Conservation (phyloP, 495 filamentous ascomycete species). For the Polyplosphaeria fusca region DNA sequence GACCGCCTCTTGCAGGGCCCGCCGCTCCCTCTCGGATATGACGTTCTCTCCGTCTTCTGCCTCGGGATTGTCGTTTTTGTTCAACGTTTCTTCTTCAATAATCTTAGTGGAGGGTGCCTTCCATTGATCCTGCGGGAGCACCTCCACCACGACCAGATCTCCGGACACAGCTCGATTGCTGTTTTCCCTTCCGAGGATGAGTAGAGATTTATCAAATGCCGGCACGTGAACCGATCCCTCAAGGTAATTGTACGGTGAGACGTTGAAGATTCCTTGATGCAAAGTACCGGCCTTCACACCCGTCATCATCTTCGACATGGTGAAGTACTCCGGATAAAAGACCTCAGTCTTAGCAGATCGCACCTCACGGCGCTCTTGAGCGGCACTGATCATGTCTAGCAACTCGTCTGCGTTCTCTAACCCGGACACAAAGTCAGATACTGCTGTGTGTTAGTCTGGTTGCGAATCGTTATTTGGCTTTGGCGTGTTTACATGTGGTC, state of each 20-base stretch:
- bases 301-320: constrained; percentile 92
- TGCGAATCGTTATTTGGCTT: too few relatives aligned
- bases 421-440: constrained; percentile 75
- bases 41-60: constrained; percentile 71
- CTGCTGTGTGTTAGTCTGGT: too few relatives aligned
- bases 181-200: constrained; percentile 91
- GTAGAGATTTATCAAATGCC: constrained; percentile 80
- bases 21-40: constrained; percentile 79
- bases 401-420: constrained; percentile 79
- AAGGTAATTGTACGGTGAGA: constrained; percentile 95
- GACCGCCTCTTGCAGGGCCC: constrained; percentile 84
- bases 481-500: constrained; percentile 25
- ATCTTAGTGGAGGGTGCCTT: constrained; percentile 92
- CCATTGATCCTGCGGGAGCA: constrained; percentile 92
- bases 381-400: constrained; percentile 90
- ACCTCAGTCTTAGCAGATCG: constrained; percentile 64
- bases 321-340: constrained; percentile 75
- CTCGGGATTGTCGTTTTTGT: constrained; percentile 88
- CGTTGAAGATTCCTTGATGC: constrained; percentile 92
- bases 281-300: constrained; percentile 79
- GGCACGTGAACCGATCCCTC: constrained; percentile 88
- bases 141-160: constrained; percentile 86
- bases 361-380: constrained; percentile 61
- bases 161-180: constrained; percentile 91
- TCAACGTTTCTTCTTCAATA: constrained; percentile 88